Base-by-base conservation (phyloP, 2,329 filamentous ascomycete genomes). In the Amauroascus verrucosus region DNA sequence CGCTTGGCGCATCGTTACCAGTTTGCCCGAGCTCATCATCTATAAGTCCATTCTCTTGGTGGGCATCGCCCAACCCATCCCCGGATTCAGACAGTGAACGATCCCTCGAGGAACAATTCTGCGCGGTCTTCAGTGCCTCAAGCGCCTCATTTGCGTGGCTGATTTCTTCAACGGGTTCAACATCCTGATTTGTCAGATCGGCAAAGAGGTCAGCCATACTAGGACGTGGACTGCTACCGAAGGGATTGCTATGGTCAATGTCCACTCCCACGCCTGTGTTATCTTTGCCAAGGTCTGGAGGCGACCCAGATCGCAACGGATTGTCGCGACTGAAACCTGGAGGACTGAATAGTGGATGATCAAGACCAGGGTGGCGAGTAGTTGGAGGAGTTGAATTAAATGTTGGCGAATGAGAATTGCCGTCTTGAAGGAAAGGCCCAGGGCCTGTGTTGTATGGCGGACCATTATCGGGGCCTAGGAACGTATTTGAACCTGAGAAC, bases 81-180 rank as follows among this genome's bases (percentile, higher is more conserved):
- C 37, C 48, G 22, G 54, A 44, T 41, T 37, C 51, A 8, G 58
- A 57, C 14, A 62, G 54, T n/a, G 66, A 64, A 6, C 61, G 60
- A 22, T 65, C 62, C 38, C 61, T 61, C 41, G 67, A 68, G 24
- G 65, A 65, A 16, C 63, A 65, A 40, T 68, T 68, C 56, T 67
- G 67, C 24, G 67, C 70, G 54, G 70, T 60, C 28, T 56, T 65
- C 13, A 73, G 64, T 20, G 63, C 68, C 54, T 75, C 72, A 18
- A 75, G 60, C 3, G 72, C 72, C 58, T 75, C 72, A 38, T 71
- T 73, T 6, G 71, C 72, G 59, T 75, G 72, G n/a, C 68, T 70
- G 26, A 72, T 71, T 50, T 73, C 64, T 60, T 63, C 64, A 45
- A 61, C 58, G 16, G 60, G 59, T 7, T 72, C 69, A 8, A 58